Conservation (phyloP, 2,329 filamentous ascomycete genomes). For the Pseudocercospora pini-densiflorae region DNA sequence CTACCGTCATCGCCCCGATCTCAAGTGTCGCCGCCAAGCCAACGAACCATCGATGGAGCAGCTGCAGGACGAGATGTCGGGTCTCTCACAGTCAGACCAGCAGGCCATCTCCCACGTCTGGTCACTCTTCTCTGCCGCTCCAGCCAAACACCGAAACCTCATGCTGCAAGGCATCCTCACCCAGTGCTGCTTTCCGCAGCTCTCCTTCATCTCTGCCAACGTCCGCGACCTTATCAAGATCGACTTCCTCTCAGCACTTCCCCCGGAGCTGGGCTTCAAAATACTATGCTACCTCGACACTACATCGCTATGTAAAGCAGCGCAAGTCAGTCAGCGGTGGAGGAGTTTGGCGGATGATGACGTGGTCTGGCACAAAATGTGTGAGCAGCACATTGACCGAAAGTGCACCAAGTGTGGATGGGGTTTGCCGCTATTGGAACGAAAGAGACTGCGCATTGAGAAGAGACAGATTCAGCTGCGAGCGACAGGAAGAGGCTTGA, state of each 20-base stretch:
- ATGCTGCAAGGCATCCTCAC: slow-evolving; percentile 97
- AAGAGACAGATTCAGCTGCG: slow-evolving; percentile 81
- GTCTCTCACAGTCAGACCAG: slow-evolving; percentile 81
- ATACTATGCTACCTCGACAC: slow-evolving; percentile 93
- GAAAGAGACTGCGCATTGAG: slow-evolving; percentile 83
- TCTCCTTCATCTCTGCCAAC: slow-evolving; percentile 88
- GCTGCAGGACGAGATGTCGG: slow-evolving; percentile 84
- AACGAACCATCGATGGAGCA: slow-evolving; percentile 97
- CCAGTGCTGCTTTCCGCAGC: slow-evolving; percentile 96
- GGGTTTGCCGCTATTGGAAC: slow-evolving; percentile 87
- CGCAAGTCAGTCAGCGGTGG: slow-evolving; percentile 91
- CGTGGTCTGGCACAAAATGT: slow-evolving; percentile 98
- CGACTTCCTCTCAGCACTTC: slow-evolving; percentile 89
- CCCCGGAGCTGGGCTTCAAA: slow-evolving; percentile 88
- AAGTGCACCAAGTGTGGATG: slow-evolving; percentile 96
- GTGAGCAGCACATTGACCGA: slow-evolving; percentile 91
- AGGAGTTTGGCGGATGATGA: slow-evolving; percentile 91
- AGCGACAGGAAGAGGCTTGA: slow-evolving; percentile 62
- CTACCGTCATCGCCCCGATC: slow-evolving; percentile 91
- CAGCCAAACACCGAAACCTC: slow-evolving; percentile 88
- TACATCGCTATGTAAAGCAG: slow-evolving; percentile 90
- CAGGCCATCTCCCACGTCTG: slow-evolving; percentile 97
- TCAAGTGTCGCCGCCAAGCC: slow-evolving; percentile 89
- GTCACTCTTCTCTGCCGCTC: slow-evolving; percentile 96
- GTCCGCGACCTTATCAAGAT: slow-evolving; percentile 96